phyloP scores from a whole-genome alignment of 106 monocot genomes.

The Alisma plantagoaquatica region DNA sequence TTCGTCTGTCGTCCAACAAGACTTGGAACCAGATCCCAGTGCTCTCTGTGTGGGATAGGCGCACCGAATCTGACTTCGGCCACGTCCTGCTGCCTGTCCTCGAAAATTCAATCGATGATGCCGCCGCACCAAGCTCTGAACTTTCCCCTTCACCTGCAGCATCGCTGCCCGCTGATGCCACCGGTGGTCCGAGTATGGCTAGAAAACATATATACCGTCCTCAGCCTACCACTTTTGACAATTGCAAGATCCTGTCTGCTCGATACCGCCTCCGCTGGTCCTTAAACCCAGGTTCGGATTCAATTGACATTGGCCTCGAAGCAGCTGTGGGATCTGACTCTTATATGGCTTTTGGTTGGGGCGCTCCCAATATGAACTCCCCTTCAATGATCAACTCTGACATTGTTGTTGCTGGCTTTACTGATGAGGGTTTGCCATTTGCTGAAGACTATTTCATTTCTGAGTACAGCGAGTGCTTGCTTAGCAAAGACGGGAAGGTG shows the following conservation, averaged over 20 bases:
- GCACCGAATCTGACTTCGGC: constrained; percentile 72
- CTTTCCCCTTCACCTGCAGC: constrained; percentile 6
- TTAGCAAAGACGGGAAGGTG: constrained; percentile 60
- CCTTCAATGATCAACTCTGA: constrained; percentile 74
- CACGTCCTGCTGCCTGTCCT: constrained; percentile 40
- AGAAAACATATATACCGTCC: too few species aligned
- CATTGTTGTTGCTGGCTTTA: constrained; percentile 60
- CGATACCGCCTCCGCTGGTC: constrained; percentile 68
- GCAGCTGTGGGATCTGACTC: constrained; percentile 50
- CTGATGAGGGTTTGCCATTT: constrained; percentile 67
- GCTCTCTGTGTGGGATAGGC: constrained; percentile 63
- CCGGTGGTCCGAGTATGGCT: too few species aligned
- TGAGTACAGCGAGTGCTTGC: constrained; percentile 54
- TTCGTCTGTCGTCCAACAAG: constrained; percentile 27
- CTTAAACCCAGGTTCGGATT: constrained; percentile 23
- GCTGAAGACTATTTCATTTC: constrained; percentile 89
- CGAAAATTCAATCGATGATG: too few species aligned
- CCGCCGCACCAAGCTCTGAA: constrained; percentile 11
- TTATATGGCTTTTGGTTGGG: constrained; percentile 99
- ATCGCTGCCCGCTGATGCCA: not conserved
- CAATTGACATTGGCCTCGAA: constrained; percentile 68
- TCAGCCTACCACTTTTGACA: constrained; percentile 69
- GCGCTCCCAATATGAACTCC: constrained; percentile 19
- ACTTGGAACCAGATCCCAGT: constrained; percentile 52
- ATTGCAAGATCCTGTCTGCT: constrained; percentile 46